Evolutionary conservation across 1,284 basidiomycete genomes (phyloP), one percentile per base, ranked within the genome.

Genomic region (Crucibulum cyathiforme): DNA sequence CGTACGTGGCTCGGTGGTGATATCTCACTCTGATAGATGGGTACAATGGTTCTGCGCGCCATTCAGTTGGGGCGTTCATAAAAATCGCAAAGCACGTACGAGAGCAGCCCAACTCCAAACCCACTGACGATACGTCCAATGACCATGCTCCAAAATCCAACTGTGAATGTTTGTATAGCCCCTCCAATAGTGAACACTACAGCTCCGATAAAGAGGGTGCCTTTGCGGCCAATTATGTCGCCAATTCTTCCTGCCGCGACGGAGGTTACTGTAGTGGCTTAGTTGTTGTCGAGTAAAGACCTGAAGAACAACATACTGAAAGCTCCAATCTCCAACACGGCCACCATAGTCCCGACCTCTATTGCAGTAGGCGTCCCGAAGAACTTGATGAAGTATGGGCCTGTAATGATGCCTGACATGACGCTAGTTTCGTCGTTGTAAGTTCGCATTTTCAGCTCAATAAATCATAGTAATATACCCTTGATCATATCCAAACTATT

Each of bases 11-110:
- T 86, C 2, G 96, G 93, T 8, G 95, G 95, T 2, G 94, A 96
- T 56, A 98, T 94, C 79, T 98, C 96, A 64, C 91, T 92, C 78
- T 97, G 96, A 73, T 98, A 98, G 59, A 97, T 96, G 7, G 96
- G 96, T 19, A 98, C 96, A 63, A 97, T 94, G 61, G 96, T 97
- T 56, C 93, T 95, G 69, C 49, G 17, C 51, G 61, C 24, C 38
- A 7, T 39, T 48, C 5, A 39, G 17, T n/a, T 31, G 8, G 13
- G 41, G 47, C 13, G 36, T 9, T 15, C 24, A 53, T 8, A 8
- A 43, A 24, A 41, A 49, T 36, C 12, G 36, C 6, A 36, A 19
- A 31, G 6, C 7, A 82, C 90, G 64, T 70, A 93, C 92, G 90
- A 93, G 53, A 98, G 80, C 64, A 97, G 82, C 7, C 96, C 96